Evolutionary conservation across 768 basidiomycete species (phyloP).

Genomic region (Coprinopsis cinerea): DNA sequence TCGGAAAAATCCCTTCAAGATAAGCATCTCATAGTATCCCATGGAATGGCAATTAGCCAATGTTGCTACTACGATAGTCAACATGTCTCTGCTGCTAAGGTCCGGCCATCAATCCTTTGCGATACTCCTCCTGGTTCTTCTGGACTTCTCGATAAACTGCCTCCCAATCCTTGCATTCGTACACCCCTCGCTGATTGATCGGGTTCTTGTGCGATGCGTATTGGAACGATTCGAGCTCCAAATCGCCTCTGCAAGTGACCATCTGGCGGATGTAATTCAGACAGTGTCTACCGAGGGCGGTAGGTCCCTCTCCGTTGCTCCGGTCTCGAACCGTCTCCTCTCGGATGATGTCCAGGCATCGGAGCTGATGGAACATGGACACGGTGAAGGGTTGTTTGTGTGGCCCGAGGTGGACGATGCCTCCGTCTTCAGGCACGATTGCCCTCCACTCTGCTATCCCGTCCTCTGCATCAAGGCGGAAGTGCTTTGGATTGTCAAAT

Average conservation of each 20-base stretch:
- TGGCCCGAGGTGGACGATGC: conserved; percentile 27
- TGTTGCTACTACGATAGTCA: not conserved
- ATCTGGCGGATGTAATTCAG: conserved; percentile 30
- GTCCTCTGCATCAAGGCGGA: conserved; percentile 22
- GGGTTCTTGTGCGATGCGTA: conserved; percentile 27
- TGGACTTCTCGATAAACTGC: conserved; percentile 24
- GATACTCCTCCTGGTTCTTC: conserved; percentile 21
- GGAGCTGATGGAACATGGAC: conserved; percentile 32
- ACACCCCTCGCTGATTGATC: conserved; percentile 24
- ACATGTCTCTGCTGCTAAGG: not conserved
- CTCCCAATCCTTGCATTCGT: conserved; percentile 31
- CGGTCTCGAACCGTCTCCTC: conserved; percentile 21
- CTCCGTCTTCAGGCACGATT: conserved; percentile 22
- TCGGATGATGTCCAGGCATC: conserved; percentile 29
- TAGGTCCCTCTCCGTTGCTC: conserved; percentile 15
- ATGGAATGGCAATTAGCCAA: not conserved
- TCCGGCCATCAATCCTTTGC: conserved; percentile 4
- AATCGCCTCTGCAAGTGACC: conserved; percentile 27
- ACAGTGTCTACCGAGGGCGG: conserved; percentile 23
- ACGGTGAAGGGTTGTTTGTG: conserved; percentile 26
- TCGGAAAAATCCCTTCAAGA: not conserved
- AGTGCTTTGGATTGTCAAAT: conserved; percentile 27
- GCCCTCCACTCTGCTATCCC: conserved; percentile 26
- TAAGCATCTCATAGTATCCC: not conserved
- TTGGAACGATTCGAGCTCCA: conserved; percentile 26